Conservation (phyloP, 2,329 filamentous ascomycete genomes). For the Penicillium occitanis region DNA sequence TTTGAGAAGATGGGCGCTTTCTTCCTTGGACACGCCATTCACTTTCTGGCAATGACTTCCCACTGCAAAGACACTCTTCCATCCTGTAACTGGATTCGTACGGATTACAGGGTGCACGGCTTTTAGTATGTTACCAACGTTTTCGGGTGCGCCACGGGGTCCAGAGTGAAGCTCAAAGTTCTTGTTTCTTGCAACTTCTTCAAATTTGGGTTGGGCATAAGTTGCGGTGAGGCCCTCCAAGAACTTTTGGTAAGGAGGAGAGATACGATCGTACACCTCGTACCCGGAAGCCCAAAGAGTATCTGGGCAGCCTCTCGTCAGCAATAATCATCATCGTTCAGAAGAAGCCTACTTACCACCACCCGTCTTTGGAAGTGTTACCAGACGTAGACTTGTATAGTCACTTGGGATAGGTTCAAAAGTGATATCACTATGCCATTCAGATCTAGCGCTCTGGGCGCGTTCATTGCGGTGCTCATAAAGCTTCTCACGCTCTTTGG, state of each 20-base stretch:
- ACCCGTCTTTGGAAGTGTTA: slow-evolving; percentile 43
- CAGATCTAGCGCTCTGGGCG: slow-evolving; percentile 33
- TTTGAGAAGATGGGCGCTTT: slow-evolving; percentile 27
- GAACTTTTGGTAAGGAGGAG: slow-evolving; percentile 39
- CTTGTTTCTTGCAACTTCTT: slow-evolving; percentile 33
- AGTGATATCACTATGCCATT: slow-evolving; percentile 53
- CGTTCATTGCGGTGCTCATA: slow-evolving; percentile 46
- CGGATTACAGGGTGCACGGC: slow-evolving; percentile 58
- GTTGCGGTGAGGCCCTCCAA: slow-evolving; percentile 35
- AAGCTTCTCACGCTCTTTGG: slow-evolving; percentile 45
- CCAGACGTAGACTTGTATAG: slow-evolving; percentile 49
- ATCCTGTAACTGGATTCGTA: slow-evolving; percentile 64
- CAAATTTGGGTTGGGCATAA: slow-evolving; percentile 34
- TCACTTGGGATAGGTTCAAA: slow-evolving; percentile 51
- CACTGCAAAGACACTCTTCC: slow-evolving; percentile 57
- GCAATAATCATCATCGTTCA: background rate
- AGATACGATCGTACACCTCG: slow-evolving; percentile 46
- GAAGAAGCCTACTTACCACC: slow-evolving; percentile 34
- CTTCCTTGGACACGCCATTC: slow-evolving; percentile 47
- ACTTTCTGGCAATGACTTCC: slow-evolving; percentile 44
- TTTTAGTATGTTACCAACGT: slow-evolving; percentile 49
- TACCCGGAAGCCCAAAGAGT: slow-evolving; percentile 49
- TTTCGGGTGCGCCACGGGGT: slow-evolving; percentile 55
- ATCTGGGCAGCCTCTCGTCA: slow-evolving; percentile 28
- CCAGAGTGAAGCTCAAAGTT: slow-evolving; percentile 33